Conservation (phyloP, 2,329 filamentous ascomycete species). For the Cladophialophora immunda region DNA sequence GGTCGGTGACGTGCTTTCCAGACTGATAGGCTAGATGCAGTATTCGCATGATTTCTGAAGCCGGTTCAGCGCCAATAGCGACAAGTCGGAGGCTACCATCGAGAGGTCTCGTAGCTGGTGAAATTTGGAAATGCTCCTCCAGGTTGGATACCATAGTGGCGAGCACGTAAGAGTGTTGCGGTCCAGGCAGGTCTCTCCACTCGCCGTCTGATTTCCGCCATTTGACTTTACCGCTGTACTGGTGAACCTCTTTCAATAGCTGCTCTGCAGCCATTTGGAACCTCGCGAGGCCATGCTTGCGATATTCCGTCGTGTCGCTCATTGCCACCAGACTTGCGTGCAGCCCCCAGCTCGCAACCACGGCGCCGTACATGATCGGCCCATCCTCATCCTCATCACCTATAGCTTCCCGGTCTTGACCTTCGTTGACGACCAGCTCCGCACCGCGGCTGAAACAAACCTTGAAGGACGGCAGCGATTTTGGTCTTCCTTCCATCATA, state of each 20-base stretch:
- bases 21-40: slow-evolving; percentile 72
- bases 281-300: slow-evolving; percentile 76
- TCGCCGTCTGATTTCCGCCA: slow-evolving; percentile 31
- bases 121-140: slow-evolving; percentile 83
- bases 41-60: slow-evolving; percentile 75
- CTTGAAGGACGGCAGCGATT: slow-evolving; percentile 68
- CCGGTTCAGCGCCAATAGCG: slow-evolving; percentile 74
- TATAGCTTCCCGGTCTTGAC: slow-evolving; percentile 50
- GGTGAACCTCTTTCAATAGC: slow-evolving; percentile 51
- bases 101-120: slow-evolving; percentile 73
- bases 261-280: slow-evolving; percentile 87
- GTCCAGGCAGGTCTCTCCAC: slow-evolving; percentile 42
- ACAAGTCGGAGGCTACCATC: slow-evolving; percentile 76
- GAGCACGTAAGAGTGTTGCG: slow-evolving; percentile 77
- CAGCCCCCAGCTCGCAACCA: slow-evolving; percentile 89
- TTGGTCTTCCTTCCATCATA: slow-evolving; percentile 65
- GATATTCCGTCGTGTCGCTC: slow-evolving; percentile 84
- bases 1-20: slow-evolving; percentile 63
- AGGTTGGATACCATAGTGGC: slow-evolving; percentile 80
- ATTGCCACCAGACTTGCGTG: slow-evolving; percentile 90
- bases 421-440: slow-evolving; percentile 53
- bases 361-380: slow-evolving; percentile 69
- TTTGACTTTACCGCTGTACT: slow-evolving; percentile 63
- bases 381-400: slow-evolving; percentile 27
- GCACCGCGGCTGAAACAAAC: slow-evolving; percentile 67